Evolutionary conservation across 1,284 basidiomycete genomes (phyloP), one percentile per base, ranked within the genome.

Genomic region (Apiotrichum brassicae): DNA sequence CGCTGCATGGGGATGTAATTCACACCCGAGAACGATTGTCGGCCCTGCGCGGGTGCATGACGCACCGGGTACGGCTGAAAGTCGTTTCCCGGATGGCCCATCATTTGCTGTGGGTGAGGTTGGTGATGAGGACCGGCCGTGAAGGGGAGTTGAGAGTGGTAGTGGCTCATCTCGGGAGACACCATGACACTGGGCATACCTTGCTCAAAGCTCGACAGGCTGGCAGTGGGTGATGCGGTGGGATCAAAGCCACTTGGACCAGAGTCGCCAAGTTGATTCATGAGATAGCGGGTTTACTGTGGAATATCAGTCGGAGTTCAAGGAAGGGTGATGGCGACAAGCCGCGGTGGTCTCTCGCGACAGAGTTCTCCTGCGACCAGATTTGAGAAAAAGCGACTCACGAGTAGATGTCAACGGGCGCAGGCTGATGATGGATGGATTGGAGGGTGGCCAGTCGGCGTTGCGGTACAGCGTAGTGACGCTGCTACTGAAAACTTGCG

Each of bases 1-100:
- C 65, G 58, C 12, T 59, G 58, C n/a, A 63, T 35, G 4, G 47
- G 20, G 20, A 50, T 40, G 18, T 44, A 45, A 36, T 50, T 48
- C 32, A 46, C 43, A 5, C 46, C 47, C 1, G 47, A 43, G 37
- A 41, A 48, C 6, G 42, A 37, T 5, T 43, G 54, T 12, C 42
- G 49, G 4, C 43, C 45, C n/a, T 39, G 45, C n/a, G 25, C 38
- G 9, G 14, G 22, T 4, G 13, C 22, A 4, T 25, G 26, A 19
- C 18, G 26, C 32, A 44, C 19, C 18, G 34, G 43, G 24, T 45
- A 46, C 19, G 36, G 37, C 28, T 44, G 49, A 7, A 35, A 18
- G 22, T 44, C 32, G 43, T 30, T 30, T 3, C 16, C 4, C 25
- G 22, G 33, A 13, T 43, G 50, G 20, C 32, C 7, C 41, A 53